Evolutionary conservation across 345 rosid genomes (phyloP).

Genomic region (Ailanthus altissimus): DNA sequence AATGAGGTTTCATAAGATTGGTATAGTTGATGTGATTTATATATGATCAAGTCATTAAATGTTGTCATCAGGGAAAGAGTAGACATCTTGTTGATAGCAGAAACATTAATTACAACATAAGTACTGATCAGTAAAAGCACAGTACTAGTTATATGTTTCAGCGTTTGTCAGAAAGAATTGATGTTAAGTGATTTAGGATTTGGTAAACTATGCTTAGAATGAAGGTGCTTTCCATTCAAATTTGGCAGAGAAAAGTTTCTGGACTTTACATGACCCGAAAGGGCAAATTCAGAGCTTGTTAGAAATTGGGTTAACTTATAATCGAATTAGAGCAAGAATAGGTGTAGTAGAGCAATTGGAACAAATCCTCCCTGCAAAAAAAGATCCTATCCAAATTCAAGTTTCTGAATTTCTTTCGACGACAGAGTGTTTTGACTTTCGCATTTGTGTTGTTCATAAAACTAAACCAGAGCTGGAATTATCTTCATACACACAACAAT

Average conservation of each 20-base stretch:
- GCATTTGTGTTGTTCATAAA: not conserved
- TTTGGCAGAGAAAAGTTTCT: not conserved
- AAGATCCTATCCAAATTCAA: not conserved
- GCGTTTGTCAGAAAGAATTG: constrained; percentile 5
- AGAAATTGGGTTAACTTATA: not conserved
- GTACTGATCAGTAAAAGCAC: not conserved
- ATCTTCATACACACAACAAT: not conserved
- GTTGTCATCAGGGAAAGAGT: not conserved
- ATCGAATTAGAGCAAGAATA: not conserved
- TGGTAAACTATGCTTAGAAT: not conserved
- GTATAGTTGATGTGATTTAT: not conserved
- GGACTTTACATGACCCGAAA: not conserved
- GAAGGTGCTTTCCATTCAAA: not conserved
- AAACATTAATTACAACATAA: not conserved
- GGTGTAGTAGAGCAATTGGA: not conserved
- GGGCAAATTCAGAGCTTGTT: not conserved
- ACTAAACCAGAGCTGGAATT: not conserved
- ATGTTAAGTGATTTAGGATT: not conserved
- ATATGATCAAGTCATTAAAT: not conserved
- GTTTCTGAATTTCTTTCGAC: not conserved
- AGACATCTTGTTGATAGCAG: not conserved
- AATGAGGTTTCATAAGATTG: too few species aligned
- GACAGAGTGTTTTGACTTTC: not conserved
- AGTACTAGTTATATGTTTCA: not conserved
- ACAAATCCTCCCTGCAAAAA: not conserved